Evolutionary conservation across 345 rosid species (phyloP), one percentile per base, ranked within the genome.

Genomic region (Cochlearia excelsa): DNA sequence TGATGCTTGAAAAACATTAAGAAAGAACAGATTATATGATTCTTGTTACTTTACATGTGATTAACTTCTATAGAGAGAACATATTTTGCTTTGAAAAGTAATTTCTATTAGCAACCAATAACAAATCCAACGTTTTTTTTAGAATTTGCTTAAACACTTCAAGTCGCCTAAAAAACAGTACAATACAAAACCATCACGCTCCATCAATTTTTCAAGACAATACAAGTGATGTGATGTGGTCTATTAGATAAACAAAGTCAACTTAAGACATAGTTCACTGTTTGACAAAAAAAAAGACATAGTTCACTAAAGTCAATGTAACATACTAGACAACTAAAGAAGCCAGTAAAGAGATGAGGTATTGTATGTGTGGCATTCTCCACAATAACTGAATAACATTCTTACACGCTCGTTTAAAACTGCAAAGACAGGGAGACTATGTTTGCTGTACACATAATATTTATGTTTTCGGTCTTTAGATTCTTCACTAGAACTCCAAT

Each of bases 1-100:
- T 16, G 23, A 16, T 16, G 23, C 23, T 16, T 16, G 23, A 16
- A 16, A 68, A 58, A 49, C 66, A 70, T 48, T 40, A 46, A 58
- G 30, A 31, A 30, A 6, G 28, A 30, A 39, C 57, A 43, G 65
- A 50, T 54, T 57, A 70, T 70, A 70, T 63, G 74, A 70, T 70
- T 70, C 26, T 63, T 70, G 65, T 70, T 63, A 70, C 74, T 55
- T 39, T 39, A 39, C 43, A 39, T 70, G 74, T 70, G 59, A 70
- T 70, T 55, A 59, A 72, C 71, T 61, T 65, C 58, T 30, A 66
- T 61, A 66, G 61, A 72, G 67, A 58, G 72, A 59, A 59, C 63
- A 66, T 63, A 50, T 51, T 30, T 16, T 57, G 74, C 23, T 56
- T 70, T 37, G 54, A 50, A 62, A 10, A 46, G 30, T 26, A 40